Conservation (phyloP, 2,329 filamentous ascomycete species). For the Lachnellula arida region DNA sequence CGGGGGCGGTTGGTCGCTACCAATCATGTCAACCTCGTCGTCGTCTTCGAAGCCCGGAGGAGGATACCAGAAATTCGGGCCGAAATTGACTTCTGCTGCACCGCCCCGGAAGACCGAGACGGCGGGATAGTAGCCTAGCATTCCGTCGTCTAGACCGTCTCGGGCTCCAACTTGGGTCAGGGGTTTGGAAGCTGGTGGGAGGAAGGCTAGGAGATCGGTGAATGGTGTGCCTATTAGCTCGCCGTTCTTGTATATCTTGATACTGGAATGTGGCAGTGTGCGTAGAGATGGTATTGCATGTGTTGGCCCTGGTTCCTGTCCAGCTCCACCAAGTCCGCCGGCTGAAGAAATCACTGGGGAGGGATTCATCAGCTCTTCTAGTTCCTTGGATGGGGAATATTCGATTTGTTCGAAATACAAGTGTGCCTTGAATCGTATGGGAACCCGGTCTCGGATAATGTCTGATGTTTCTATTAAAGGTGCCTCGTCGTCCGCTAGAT, state of each 20-base stretch:
- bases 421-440: conserved; percentile 89
- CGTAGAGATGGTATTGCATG: conserved; percentile 72
- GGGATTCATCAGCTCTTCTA: conserved; percentile 78
- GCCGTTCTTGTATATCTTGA: conserved; percentile 93
- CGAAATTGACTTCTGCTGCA: conserved; percentile 89
- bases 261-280: conserved; percentile 78
- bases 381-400: conserved; percentile 80
- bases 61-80: conserved; percentile 86
- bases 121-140: conserved; percentile 92
- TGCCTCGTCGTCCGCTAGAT: conserved; percentile 55
- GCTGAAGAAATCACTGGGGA: conserved; percentile 44
- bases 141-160: conserved; percentile 87
- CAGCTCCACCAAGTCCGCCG: conserved; percentile 32
- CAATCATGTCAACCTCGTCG: conserved; percentile 46
- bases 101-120: conserved; percentile 90
- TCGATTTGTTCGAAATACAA: conserved; percentile 93
- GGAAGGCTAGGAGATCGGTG: conserved; percentile 80
- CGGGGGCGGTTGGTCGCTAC: conserved; percentile 31
- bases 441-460: conserved; percentile 90
- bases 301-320: conserved; percentile 61
- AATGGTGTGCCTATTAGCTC: conserved; percentile 81
- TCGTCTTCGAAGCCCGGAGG: conserved; percentile 53
- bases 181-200: conserved; percentile 81
- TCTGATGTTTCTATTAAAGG: conserved; percentile 58
- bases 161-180: conserved; percentile 68